Evolutionary conservation across 2,329 filamentous ascomycete genomes (phyloP).

Genomic region (Chrysosporium queenslandicum): DNA sequence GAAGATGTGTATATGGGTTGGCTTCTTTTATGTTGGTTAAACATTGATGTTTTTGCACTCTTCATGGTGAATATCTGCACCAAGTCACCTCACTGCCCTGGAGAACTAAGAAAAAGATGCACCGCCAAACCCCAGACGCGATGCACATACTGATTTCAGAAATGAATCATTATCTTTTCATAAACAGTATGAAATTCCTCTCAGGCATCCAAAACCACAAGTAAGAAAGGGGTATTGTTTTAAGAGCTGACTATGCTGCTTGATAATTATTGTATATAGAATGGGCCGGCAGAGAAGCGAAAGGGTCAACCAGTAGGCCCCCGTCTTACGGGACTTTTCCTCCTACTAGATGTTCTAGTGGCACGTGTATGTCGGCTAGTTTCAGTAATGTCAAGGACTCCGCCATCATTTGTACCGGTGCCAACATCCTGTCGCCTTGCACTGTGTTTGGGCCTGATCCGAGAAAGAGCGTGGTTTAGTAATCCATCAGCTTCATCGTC

Average conservation of each 20-base stretch:
- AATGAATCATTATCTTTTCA: too few species aligned
- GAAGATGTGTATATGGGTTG: neutral
- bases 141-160: too few species aligned
- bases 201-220: neutral
- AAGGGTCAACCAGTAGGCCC: constrained; percentile 5
- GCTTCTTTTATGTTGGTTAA: too few species aligned
- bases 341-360: constrained; percentile 12
- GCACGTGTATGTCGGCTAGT: neutral
- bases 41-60: too few species aligned
- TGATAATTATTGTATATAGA: too few species aligned
- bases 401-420: neutral
- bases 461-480: constrained; percentile 31
- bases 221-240: neutral
- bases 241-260: neutral
- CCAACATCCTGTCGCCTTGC: constrained; percentile 1
- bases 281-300: too few species aligned
- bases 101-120: too few species aligned
- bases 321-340: constrained; percentile 14
- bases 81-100: too few species aligned
- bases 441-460: constrained; percentile 12
- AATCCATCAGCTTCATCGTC: constrained; percentile 37
- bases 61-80: too few species aligned
- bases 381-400: constrained; percentile 8
- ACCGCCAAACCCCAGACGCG: neutral
- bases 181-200: neutral